These are phyloP conservation scores for Kwoniella dendrophila DNA, from an alignment of 768 basidiomycete genomes.

Conservation along the genomic window DNA sequence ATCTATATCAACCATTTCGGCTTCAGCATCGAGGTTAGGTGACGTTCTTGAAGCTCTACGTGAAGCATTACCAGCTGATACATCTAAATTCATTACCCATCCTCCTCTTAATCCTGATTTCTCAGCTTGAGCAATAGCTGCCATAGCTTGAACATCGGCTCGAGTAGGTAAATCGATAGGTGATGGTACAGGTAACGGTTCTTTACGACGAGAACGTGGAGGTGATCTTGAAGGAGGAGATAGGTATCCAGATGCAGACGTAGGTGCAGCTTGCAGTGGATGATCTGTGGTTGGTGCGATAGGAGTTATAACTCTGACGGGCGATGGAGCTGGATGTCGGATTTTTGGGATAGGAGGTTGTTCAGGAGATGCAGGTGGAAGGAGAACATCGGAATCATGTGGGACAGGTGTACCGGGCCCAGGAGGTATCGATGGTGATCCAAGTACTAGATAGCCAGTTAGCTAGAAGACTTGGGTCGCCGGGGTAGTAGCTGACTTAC, in stretches of 20 bases:
- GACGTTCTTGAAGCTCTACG: constrained; percentile 16
- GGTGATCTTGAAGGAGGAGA: constrained; percentile 50
- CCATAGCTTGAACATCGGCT: constrained; percentile 55
- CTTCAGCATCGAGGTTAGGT: constrained; percentile 6
- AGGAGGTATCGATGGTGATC: constrained; percentile 40
- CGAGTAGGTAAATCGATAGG: constrained; percentile 56
- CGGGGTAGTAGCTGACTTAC: constrained; percentile 33
- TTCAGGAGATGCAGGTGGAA: constrained; percentile 51
- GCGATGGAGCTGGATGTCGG: constrained; percentile 27
- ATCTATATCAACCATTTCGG: constrained; percentile 56
- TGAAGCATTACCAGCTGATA: constrained; percentile 21
- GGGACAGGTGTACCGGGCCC: constrained; percentile 45
- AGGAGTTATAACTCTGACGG: constrained; percentile 49
- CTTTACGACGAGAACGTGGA: constrained; percentile 18
- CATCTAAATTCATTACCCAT: constrained; percentile 56
- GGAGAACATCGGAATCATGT: constrained; percentile 43
- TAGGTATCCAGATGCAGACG: constrained; percentile 41
- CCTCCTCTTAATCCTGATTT: constrained; percentile 53
- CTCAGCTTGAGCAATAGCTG: constrained; percentile 54
- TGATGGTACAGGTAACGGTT: constrained; percentile 40
- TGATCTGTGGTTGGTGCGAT: constrained; percentile 37
- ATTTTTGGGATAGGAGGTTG: constrained; percentile 30
- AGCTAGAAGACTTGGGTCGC: neutral
- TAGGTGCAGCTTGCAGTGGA: constrained; percentile 28
- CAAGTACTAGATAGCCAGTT: constrained; percentile 27